Evolutionary conservation across 2,329 filamentous ascomycete genomes (phyloP).

Genomic region (Fusarium tuaranense): DNA sequence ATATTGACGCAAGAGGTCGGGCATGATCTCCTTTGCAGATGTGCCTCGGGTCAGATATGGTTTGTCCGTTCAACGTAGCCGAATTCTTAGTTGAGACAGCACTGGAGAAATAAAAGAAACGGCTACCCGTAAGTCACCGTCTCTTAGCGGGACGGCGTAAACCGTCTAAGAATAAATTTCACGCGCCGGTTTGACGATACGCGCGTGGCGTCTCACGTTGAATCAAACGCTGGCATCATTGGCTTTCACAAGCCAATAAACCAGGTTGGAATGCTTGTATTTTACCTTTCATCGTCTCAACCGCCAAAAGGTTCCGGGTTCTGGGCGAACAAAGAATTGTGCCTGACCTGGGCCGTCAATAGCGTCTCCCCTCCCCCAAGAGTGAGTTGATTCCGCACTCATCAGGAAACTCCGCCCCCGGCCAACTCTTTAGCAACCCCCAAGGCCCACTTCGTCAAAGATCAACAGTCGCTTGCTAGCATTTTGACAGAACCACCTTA

Average conservation of each 20-base stretch:
- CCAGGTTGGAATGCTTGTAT: background rate
- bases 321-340: background rate
- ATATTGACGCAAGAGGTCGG: background rate
- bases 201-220: background rate
- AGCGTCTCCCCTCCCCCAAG: background rate
- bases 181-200: background rate
- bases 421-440: background rate
- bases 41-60: background rate
- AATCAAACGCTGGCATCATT: background rate
- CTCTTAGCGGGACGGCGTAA: background rate
- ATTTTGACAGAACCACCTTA: background rate
- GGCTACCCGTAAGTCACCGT: background rate
- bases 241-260: background rate
- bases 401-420: background rate
- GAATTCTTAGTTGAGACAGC: background rate
- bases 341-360: background rate
- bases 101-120: background rate
- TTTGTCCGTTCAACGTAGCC: background rate
- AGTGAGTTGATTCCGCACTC: no score
- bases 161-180: background rate
- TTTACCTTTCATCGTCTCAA: background rate
- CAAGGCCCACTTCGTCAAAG: background rate
- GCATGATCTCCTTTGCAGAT: background rate
- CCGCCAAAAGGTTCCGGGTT: background rate
- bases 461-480: background rate